A percentile compares a stretch with the other conserved stretches of the same genome.
Conservation (phyloP, 202 grass and related monocot genomes). For the Setaria italica region DNA sequence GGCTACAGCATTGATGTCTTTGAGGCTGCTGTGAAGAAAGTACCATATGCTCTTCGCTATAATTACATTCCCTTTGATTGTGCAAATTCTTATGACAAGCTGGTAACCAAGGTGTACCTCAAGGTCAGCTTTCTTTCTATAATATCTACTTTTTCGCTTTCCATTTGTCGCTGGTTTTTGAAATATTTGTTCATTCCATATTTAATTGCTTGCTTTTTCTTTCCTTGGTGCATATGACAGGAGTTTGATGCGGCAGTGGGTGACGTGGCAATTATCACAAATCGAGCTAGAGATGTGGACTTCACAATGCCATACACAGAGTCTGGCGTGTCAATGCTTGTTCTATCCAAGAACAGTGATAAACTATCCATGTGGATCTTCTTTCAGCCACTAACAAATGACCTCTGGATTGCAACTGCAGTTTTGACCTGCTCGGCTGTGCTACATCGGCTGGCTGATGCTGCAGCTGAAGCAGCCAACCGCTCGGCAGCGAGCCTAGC, state of each 20-base stretch:
- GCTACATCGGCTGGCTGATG: too few species aligned
- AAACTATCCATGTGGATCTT: slow-evolving; percentile 59
- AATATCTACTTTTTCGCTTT: background rate
- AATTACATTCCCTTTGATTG: slow-evolving; percentile 52
- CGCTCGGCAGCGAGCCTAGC: too few species aligned
- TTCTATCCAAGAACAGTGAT: slow-evolving; percentile 18
- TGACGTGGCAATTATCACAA: slow-evolving; percentile 57
- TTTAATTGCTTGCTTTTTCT: background rate
- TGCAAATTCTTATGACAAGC: slow-evolving; percentile 50
- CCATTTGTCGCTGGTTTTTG: background rate
- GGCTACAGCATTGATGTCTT: slow-evolving; percentile 84
- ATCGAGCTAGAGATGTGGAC: slow-evolving; percentile 55
- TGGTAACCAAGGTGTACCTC: slow-evolving; percentile 57
- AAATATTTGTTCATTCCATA: background rate
- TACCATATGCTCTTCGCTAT: slow-evolving; percentile 51
- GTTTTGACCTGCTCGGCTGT: background rate
- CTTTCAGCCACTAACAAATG: slow-evolving; percentile 47
- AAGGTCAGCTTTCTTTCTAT: slow-evolving; percentile 41
- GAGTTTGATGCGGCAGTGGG: slow-evolving; percentile 66
- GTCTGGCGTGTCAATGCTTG: slow-evolving; percentile 57
- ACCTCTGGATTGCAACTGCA: slow-evolving; percentile 57
- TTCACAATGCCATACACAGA: slow-evolving; percentile 63
- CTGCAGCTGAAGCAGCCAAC: too few species aligned
- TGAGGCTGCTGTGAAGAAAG: slow-evolving; percentile 42
- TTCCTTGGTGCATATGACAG: slow-evolving; percentile 31